These are phyloP conservation scores for Ramularia endophylla DNA, from an alignment of 2,329 filamentous ascomycete species.

Conservation along the genomic window DNA sequence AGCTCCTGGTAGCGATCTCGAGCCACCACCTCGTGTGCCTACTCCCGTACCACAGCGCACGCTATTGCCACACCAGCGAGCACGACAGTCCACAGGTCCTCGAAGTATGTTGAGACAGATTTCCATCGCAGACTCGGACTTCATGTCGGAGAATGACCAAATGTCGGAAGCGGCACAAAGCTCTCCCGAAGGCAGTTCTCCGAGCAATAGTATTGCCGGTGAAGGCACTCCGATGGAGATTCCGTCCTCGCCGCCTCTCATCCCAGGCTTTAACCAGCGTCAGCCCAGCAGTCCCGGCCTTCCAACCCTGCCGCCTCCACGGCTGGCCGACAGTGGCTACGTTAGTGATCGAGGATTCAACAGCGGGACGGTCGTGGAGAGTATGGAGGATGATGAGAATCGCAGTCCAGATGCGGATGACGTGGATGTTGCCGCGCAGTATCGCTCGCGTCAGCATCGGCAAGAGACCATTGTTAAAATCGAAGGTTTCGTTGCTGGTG, in stretches of 20 bases:
- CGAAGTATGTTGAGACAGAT: slow-evolving; percentile 28
- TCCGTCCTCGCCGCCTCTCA: slow-evolving; percentile 82
- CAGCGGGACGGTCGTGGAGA: slow-evolving; percentile 62
- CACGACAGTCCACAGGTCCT: slow-evolving; percentile 22
- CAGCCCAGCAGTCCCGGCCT: slow-evolving; percentile 70
- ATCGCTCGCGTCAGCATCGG: slow-evolving; percentile 22
- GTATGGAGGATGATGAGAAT: slow-evolving; percentile 53
- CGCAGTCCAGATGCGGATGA: slow-evolving; percentile 35
- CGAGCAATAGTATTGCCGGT: slow-evolving; percentile 37
- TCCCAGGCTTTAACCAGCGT: slow-evolving; percentile 44
- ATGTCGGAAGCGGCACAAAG: slow-evolving; percentile 38
- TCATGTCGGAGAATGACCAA: slow-evolving; percentile 26
- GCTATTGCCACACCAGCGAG: slow-evolving; percentile 27
- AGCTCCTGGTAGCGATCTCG: slow-evolving; percentile 51
- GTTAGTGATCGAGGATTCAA: slow-evolving; percentile 48
- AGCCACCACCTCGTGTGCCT: slow-evolving; percentile 69
- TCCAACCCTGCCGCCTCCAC: slow-evolving; percentile 44
- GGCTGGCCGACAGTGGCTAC: slow-evolving; percentile 64
- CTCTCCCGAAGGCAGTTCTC: slow-evolving; percentile 45
- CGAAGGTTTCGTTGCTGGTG: slow-evolving; percentile 16
- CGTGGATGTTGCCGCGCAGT: slow-evolving; percentile 29
- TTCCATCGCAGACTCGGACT: slow-evolving; percentile 26
- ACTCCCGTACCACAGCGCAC: slow-evolving; percentile 61
- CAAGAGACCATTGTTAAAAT: slow-evolving; percentile 23
- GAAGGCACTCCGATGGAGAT: slow-evolving; percentile 72